Evolutionary conservation across 495 filamentous ascomycete species (phyloP), one percentile per base, ranked within the genome.

Genomic region (Daldinia vernicosa): DNA sequence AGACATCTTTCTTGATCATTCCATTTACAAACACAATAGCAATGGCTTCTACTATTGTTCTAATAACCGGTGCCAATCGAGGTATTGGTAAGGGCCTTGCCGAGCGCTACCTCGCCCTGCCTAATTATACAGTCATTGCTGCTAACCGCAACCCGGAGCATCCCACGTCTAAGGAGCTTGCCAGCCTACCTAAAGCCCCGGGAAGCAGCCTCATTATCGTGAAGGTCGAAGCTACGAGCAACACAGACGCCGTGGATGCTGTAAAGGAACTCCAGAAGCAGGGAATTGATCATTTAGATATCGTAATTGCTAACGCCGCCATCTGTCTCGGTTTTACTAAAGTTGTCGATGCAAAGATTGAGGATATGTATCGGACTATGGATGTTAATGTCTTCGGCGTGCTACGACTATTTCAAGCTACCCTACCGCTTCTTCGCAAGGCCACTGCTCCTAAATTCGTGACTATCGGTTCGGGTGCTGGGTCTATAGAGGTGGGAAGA

Each of bases 81-180:
- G 77, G 79, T 33, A 24, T 80, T 26, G 76, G 79, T 26, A 74
- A 66, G 32, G 74, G 61, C 0, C 64, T 80, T 19, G 59, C 72
- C 14, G 50, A 67, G 40, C 67, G 45, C 5, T 79, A 69, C 43
- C 76, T 79, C 6, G 68, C 67, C 14, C 37, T 40, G 14, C 76
- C 76, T 26, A 60, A 76, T 45, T 63, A 79, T 57, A 72, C 60
- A 58, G 76, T 80, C 66, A 77, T 81, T 33, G 79, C 79, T 19
- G 75, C 75, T 11, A 67, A 71, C 62, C 80, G 79, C 27, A 55
- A 79, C 57, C 76, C 78, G 1, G 52, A 45, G 7, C 39, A 70
- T 28, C 30, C 54, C 6, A 37, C 30, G 32, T 57, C 54, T 7
- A 57, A 57, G 54, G 30, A 24, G 15, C 19, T 57, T 0, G 9